Evolutionary conservation across 2,329 filamentous ascomycete species (phyloP).

Genomic region (Calonectria naviculata): DNA sequence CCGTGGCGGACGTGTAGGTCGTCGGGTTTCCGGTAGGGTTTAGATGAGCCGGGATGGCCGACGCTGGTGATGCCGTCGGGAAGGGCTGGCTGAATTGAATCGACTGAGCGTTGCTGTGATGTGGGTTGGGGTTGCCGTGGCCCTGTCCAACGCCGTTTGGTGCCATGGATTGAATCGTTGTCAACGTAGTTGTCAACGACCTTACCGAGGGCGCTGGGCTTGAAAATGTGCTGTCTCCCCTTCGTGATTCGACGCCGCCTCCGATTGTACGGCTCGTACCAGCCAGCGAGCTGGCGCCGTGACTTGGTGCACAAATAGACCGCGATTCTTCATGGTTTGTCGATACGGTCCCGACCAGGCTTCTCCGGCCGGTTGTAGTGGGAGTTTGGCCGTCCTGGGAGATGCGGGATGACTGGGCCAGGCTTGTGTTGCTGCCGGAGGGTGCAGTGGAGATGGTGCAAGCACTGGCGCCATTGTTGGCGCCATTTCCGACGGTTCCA

Average conservation of each 20-base stretch:
- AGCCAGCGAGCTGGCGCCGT: conserved; percentile 72
- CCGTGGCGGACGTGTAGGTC: conserved; percentile 82
- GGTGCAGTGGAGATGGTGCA: conserved; percentile 67
- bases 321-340: conserved; percentile 82
- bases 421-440: conserved; percentile 65
- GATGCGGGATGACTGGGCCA: conserved; percentile 68
- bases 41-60: conserved; percentile 78
- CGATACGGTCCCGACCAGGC: conserved; percentile 82
- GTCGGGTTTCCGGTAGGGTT: conserved; percentile 69
- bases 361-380: conserved; percentile 74
- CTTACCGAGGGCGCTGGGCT: conserved; percentile 84
- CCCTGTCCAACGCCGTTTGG: conserved; percentile 58
- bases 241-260: conserved; percentile 73
- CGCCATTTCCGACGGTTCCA: conserved; percentile 61
- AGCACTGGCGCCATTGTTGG: conserved; percentile 56
- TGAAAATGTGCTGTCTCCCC: conserved; percentile 81
- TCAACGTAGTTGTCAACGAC: conserved; percentile 85
- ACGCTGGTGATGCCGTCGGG: conserved; percentile 72
- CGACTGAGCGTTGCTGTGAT: conserved; percentile 56
- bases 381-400: conserved; percentile 69
- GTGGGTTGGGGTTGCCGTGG: conserved; percentile 46
- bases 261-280: conserved; percentile 80
- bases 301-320: conserved; percentile 79
- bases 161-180: conserved; percentile 83
- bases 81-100: conserved; percentile 76